phyloP scores from a whole-genome alignment of 495 filamentous ascomycete species.

The Penicillium lagena region DNA sequence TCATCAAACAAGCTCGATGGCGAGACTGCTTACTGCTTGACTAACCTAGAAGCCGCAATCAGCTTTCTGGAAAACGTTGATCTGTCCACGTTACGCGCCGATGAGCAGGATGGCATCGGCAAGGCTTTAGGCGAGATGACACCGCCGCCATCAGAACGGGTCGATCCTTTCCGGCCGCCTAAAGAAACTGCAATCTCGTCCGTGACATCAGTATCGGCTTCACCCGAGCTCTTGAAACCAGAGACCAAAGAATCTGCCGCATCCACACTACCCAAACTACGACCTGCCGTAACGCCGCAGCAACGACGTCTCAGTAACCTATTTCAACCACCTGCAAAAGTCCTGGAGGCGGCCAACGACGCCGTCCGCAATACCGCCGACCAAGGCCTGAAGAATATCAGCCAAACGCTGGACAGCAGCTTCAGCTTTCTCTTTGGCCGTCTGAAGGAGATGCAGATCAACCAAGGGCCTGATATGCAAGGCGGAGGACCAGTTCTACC shows the following conservation, averaged over 20 bases:
- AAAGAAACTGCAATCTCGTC: constrained; percentile 27
- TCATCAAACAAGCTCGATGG: constrained; percentile 80
- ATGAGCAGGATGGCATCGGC: constrained; percentile 58
- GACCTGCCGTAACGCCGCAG: constrained; percentile 36
- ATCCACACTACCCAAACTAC: constrained; percentile 35
- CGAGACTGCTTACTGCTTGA: constrained; percentile 92
- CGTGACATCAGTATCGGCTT: constrained; percentile 25
- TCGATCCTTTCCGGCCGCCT: constrained; percentile 22
- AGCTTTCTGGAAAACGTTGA: constrained; percentile 98
- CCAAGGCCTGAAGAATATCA: constrained; percentile 82
- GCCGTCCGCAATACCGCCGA: constrained; percentile 81
- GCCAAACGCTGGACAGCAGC: constrained; percentile 78
- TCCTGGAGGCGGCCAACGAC: constrained; percentile 76
- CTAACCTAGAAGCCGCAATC: constrained; percentile 91
- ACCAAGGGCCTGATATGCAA: constrained; percentile 36
- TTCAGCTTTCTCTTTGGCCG: constrained; percentile 93
- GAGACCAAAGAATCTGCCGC: constrained; percentile 27
- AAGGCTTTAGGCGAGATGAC: constrained; percentile 47
- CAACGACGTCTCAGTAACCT: constrained; percentile 71
- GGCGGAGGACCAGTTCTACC: constrained; percentile 51
- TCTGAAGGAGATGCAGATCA: constrained; percentile 59
- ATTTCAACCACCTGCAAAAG: constrained; percentile 73
- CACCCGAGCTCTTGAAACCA: constrained; percentile 27
- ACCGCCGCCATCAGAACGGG: constrained; percentile 41
- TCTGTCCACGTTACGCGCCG: constrained; percentile 81